A percentile compares a stretch with the other conserved stretches of the same genome.
These are phyloP conservation scores for Plasmodium reichenowi DNA, from an alignment of 169 alveolate species.

Conservation along the genomic window DNA sequence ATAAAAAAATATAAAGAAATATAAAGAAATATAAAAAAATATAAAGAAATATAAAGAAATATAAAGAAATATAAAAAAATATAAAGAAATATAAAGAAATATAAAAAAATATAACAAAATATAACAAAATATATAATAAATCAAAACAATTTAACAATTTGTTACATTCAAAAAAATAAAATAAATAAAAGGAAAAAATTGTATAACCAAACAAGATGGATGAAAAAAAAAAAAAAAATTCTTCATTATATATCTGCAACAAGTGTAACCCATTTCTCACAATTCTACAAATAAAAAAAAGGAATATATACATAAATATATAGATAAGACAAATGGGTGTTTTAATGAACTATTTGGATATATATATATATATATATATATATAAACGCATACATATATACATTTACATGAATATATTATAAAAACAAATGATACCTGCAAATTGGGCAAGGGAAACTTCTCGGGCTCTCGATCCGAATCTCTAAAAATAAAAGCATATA, in stretches of 20 bases:
- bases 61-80: no score
- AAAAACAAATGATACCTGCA: conserved; percentile 20
- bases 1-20: no score
- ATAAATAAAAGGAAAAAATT: no score
- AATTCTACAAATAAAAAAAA: conserved; percentile 27
- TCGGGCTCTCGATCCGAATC: conserved; percentile 37
- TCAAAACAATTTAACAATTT: no score
- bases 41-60: no score
- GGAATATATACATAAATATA: background rate
- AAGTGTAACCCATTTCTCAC: conserved; percentile 60
- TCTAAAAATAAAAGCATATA: conserved; percentile 7
- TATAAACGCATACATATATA: no score
- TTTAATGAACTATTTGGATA: background rate
- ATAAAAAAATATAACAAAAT: no score
- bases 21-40: no score
- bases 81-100: no score
- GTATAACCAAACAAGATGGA: no score
- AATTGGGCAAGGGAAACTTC: conserved; percentile 52
- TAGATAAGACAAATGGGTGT: background rate
- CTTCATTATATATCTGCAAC: conserved; percentile 40
- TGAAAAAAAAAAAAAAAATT: background rate
- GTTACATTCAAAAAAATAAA: no score
- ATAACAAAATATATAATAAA: no score
- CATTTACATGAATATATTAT: background rate
- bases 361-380: background rate